A percentile compares a stretch with the other conserved stretches of the same genome.
These are phyloP conservation scores for Gymnopus androsaceus DNA, from an alignment of 1,284 basidiomycete species.

Conservation along the genomic window DNA sequence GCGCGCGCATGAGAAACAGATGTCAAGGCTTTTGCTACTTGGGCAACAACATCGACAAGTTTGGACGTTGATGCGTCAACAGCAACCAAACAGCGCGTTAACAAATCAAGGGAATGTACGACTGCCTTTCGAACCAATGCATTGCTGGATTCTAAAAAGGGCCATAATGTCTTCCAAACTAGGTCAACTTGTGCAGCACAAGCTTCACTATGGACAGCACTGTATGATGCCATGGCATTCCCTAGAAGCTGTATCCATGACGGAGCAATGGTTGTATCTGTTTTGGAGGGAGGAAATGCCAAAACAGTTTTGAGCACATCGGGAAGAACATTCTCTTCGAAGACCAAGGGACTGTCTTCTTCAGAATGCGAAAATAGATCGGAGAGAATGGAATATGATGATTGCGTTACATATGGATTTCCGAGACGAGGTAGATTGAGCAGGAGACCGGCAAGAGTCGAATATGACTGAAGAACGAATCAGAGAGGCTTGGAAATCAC, in stretches of 20 bases:
- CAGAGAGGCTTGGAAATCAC: constrained; percentile 18
- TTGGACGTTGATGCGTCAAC: constrained; percentile 54
- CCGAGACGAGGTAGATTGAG: constrained; percentile 81
- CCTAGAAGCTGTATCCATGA: constrained; percentile 79
- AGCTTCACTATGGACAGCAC: constrained; percentile 45
- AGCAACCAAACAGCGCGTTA: constrained; percentile 66
- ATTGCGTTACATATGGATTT: constrained; percentile 82
- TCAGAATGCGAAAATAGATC: constrained; percentile 66
- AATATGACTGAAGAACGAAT: constrained; percentile 57
- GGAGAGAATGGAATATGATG: constrained; percentile 79
- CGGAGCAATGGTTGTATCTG: constrained; percentile 60
- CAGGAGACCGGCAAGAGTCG: constrained; percentile 67
- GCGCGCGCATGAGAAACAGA: constrained; percentile 68
- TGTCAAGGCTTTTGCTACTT: constrained; percentile 68
- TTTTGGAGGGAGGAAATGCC: constrained; percentile 70
- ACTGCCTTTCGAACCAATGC: constrained; percentile 59
- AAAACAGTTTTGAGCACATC: constrained; percentile 75
- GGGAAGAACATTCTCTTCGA: constrained; percentile 57
- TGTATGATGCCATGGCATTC: constrained; percentile 65
- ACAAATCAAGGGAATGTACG: constrained; percentile 60
- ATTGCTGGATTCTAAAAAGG: constrained; percentile 68
- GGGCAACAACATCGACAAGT: constrained; percentile 62
- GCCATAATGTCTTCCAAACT: constrained; percentile 80
- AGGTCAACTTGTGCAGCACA: constrained; percentile 58
- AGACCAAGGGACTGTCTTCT: constrained; percentile 45